phyloP scores from a whole-genome alignment of 306 rosid species.

The Castanopsis chinensis region DNA sequence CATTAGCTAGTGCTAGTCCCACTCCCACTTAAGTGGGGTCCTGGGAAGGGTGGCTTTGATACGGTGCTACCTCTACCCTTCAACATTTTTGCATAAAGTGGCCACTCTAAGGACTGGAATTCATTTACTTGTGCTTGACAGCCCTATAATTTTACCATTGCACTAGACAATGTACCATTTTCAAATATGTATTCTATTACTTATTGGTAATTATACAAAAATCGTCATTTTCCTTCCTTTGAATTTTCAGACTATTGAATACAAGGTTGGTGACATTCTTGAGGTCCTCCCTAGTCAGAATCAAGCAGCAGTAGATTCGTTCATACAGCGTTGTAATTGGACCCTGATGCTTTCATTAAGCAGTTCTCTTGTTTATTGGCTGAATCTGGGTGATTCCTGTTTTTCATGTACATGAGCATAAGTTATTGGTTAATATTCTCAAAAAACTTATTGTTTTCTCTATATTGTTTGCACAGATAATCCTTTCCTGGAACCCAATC shows the following conservation, averaged over 20 bases:
- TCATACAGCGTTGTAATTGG: conserved; percentile 66
- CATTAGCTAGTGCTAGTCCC: too few species aligned
- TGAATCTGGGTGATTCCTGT: neutral
- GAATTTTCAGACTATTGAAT: conserved; percentile 47
- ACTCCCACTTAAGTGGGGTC: too few species aligned
- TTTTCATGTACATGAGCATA: neutral
- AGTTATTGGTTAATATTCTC: too few species aligned
- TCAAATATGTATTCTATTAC: neutral
- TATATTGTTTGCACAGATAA: too few species aligned
- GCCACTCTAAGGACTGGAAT: too few species aligned
- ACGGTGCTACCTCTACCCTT: too few species aligned
- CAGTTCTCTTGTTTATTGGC: conserved; percentile 15
- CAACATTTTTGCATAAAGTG: too few species aligned
- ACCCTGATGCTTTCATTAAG: conserved; percentile 77
- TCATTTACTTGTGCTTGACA: too few species aligned
- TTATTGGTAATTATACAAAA: neutral
- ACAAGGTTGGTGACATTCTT: conserved; percentile 71
- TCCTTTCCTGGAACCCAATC: neutral
- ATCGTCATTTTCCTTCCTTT: neutral
- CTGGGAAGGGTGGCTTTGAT: too few species aligned
- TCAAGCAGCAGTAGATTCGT: conserved; percentile 65
- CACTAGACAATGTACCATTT: neutral
- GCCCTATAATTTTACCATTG: neutral
- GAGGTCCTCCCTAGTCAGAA: conserved; percentile 86
- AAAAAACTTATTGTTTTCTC: too few species aligned